Evolutionary conservation across 1,284 basidiomycete species (phyloP), one percentile per base, ranked within the genome.

Genomic region (Trametes polyzona): DNA sequence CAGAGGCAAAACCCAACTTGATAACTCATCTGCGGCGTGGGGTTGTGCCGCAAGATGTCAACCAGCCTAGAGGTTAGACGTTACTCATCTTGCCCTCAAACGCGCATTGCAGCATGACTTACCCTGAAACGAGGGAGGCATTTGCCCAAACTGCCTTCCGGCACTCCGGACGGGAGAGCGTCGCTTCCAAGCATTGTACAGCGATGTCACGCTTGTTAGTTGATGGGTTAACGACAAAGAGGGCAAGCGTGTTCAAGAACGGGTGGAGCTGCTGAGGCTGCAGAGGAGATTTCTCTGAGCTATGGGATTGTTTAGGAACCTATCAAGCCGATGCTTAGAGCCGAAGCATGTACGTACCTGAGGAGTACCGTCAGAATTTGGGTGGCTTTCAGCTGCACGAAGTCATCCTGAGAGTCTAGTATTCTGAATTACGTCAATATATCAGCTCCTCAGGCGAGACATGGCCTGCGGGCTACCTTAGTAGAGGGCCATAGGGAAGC

Each of bases 11-110:
- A 93, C 32, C 88, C 86, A 39, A 94, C 87, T 76, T 96, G 94
- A 73, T 98, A 99, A 76, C 88, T 91, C 86, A 96, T 92, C 74
- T 99, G 96, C n/a, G 95, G 91, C 11, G 83, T 80, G 17, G 88
- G 83, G 61, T 84, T 90, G 53, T 84, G 79, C 67, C 87, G 88
- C 57, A 95, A 77, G 36, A 91, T 89, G 41, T 93, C 90, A 14
- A 93, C 80, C 42, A 95, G 76, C 9, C 92, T 95, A 61, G 19
- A 52, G 10, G 26, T 44, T n/a, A 32, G 58, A 47, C n/a, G 33
- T 33, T 30, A 39, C 9, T 36, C 35, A 39, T n/a, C 3, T 17
- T 44, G 16, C 23, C 26, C 16, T 24, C 19, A n/a, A n/a, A n/a
- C 17, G 2, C 35, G 3, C 21, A 8, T 16, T 21, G 17, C 37